These are phyloP conservation scores for Globisporangium yorkense DNA, from an alignment of 352 stramenopile species.

Conservation along the genomic window DNA sequence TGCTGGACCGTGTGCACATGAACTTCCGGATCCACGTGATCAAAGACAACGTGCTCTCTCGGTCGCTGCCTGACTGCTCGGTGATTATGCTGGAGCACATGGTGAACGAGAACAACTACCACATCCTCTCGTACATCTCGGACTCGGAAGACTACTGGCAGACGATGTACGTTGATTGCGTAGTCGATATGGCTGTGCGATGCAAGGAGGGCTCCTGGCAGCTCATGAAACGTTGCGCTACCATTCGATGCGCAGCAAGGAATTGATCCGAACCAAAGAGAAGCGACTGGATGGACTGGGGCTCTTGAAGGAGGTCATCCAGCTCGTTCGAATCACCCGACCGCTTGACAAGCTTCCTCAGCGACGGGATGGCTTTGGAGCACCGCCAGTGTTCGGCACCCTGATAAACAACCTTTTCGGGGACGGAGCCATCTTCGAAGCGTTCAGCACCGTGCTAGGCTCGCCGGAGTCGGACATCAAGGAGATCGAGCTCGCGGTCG, in stretches of 20 bases:
- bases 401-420: conserved; percentile 65
- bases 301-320: conserved; percentile 66
- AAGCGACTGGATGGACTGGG: conserved; percentile 48
- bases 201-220: background rate
- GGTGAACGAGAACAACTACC: conserved; percentile 82
- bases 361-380: conserved; percentile 46
- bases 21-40: conserved; percentile 88
- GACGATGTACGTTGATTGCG: conserved; percentile 32
- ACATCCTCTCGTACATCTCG: conserved; percentile 78
- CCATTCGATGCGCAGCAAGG: conserved; percentile 27
- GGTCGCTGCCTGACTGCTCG: conserved; percentile 67
- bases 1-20: conserved; percentile 74
- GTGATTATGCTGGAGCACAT: conserved; percentile 79
- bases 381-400: conserved; percentile 47
- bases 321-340: conserved; percentile 53
- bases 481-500: conserved; percentile 44
- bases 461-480: conserved; percentile 33
- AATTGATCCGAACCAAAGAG: conserved; percentile 30
- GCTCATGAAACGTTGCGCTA: background rate
- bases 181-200: background rate
- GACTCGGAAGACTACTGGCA: conserved; percentile 70
- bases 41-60: conserved; percentile 80
- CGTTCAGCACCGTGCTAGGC: conserved; percentile 45
- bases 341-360: conserved; percentile 59
- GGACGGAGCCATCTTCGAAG: conserved; percentile 53